phyloP scores from a whole-genome alignment of 352 stramenopile genomes.

The Thraustochytrium striatum region DNA sequence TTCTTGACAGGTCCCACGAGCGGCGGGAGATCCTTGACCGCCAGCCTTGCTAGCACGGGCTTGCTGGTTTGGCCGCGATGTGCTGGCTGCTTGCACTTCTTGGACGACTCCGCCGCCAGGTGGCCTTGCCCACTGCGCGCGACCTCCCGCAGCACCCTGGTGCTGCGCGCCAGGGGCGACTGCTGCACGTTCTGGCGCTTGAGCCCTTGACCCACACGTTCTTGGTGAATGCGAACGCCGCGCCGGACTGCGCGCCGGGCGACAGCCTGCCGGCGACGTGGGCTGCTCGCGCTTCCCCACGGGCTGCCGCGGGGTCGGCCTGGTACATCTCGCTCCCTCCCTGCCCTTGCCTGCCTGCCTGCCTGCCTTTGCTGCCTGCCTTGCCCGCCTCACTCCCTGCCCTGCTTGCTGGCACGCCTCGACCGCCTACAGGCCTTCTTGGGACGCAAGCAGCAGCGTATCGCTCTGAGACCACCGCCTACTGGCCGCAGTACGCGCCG shows the following conservation, averaged over 20 bases:
- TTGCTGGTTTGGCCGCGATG: neutral
- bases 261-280: slow-evolving; percentile 34
- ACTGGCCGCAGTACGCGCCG: no score
- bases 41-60: neutral
- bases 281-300: slow-evolving; percentile 34
- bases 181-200: slow-evolving; percentile 46
- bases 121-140: no score
- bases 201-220: neutral
- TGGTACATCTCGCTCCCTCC: no score
- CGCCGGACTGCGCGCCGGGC: neutral
- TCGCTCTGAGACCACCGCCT: no score
- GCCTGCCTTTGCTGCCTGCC: neutral
- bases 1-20: neutral
- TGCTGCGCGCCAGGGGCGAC: slow-evolving; percentile 18
- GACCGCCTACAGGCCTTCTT: no score
- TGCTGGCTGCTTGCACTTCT: neutral
- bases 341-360: neutral
- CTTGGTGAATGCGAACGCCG: slow-evolving; percentile 30
- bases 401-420: no score
- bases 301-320: neutral
- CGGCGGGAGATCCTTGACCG: neutral
- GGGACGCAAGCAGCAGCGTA: no score
- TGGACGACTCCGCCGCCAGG: neutral
- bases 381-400: no score
- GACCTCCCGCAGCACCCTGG: neutral